phyloP scores from a whole-genome alignment of 2,329 filamentous ascomycete genomes.

The Arthrobotrys conoides region DNA sequence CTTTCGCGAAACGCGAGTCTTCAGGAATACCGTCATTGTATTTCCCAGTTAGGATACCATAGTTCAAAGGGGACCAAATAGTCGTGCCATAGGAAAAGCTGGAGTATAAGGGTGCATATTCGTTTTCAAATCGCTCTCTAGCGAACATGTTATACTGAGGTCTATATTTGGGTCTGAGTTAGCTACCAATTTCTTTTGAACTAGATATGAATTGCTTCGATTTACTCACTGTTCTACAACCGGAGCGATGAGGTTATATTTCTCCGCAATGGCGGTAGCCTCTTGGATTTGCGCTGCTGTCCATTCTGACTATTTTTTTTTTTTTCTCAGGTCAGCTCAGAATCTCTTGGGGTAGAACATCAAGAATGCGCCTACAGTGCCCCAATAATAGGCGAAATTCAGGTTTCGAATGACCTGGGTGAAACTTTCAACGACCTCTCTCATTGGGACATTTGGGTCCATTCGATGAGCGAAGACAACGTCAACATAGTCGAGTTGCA shows the following conservation, averaged over 20 bases:
- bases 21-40: slow-evolving; percentile 76
- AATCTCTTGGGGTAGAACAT: background rate
- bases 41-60: slow-evolving; percentile 75
- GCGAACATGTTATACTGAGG: slow-evolving; percentile 76
- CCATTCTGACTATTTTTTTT: slow-evolving; percentile 70
- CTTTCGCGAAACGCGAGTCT: slow-evolving; percentile 74
- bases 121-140: slow-evolving; percentile 74
- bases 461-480: slow-evolving; percentile 76
- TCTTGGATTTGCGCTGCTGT: slow-evolving; percentile 74
- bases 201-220: too few species aligned
- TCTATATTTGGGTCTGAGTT: slow-evolving; percentile 13
- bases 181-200: background rate
- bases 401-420: slow-evolving; percentile 71
- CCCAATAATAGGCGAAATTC: slow-evolving; percentile 76
- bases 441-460: slow-evolving; percentile 74
- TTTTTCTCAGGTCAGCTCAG: background rate
- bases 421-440: slow-evolving; percentile 74
- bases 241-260: slow-evolving; percentile 74
- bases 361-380: slow-evolving; percentile 68
- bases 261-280: slow-evolving; percentile 72
- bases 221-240: slow-evolving; percentile 68
- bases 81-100: slow-evolving; percentile 64
- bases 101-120: slow-evolving; percentile 72
- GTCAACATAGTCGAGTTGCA: slow-evolving; percentile 78
- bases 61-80: slow-evolving; percentile 73